Evolutionary conservation across 129 eudicot genomes (phyloP), one percentile per base, ranked within the genome.

Genomic region (Logfia minima): DNA sequence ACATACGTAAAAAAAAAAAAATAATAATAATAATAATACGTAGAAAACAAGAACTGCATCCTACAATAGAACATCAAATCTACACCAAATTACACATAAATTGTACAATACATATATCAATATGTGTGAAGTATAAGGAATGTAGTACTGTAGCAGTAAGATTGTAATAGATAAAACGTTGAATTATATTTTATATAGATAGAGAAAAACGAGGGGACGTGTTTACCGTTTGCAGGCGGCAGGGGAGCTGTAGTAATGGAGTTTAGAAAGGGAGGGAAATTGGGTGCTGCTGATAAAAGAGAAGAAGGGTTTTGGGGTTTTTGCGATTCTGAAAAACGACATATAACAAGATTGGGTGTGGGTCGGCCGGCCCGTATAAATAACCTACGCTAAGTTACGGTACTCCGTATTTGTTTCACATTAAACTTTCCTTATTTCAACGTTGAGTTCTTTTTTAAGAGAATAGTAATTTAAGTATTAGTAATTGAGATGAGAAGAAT

Each of bases 41-140:
- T 31, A 29, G 52, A 19, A 48, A 55, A 58, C 26, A 19, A 59
- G 8, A 7, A 22, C 23, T 24, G 23, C 4, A 26, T 59, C 67
- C 34, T 56, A 73, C 55, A 6, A 59, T 59, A 59, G 13, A 6
- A 21, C 67, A 73, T 58, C 53, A 37, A 11, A 73, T 34, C 67
- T 72, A 55, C 21, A 55, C 14, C 66, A 31, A 56, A 37, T 41
- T 9, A 41, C 48, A 9, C 48, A 41, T 41, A 9, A 13, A 3
- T 48, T 3, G 3, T 45, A 45, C 17, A 56, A 16, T 11, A 72
- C 13, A 6, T 73, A 56, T 8, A 41, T 41, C 3, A 8, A 14
- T 5, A 55, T 48, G 35, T 48, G 16, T 3, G 24, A 71, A 59
- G 26, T 59, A 59, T 2, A 59, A n/a, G 24, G 5, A 59, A 59